phyloP scores from a whole-genome alignment of 2,329 filamentous ascomycete species.

The Huntiella decipiens region DNA sequence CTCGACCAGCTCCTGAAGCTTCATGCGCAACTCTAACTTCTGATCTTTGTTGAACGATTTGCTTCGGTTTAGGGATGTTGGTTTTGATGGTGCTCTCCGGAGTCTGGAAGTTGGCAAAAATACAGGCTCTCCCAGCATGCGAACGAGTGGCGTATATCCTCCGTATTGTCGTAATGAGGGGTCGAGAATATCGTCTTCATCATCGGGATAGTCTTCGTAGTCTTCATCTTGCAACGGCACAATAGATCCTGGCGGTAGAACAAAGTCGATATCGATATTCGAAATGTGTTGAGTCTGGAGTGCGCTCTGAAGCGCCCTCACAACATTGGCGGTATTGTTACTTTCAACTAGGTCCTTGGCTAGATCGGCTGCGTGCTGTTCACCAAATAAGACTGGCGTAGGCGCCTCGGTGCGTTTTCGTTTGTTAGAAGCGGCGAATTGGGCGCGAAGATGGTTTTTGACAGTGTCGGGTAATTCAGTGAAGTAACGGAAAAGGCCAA shows the following conservation, averaged over 20 bases:
- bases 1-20: slow-evolving; percentile 76
- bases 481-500: slow-evolving; percentile 89
- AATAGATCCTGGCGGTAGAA: slow-evolving; percentile 63
- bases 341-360: slow-evolving; percentile 69
- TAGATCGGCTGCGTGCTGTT: slow-evolving; percentile 82
- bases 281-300: slow-evolving; percentile 65
- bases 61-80: slow-evolving; percentile 59
- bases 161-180: slow-evolving; percentile 53
- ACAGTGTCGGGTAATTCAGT: slow-evolving; percentile 61
- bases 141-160: slow-evolving; percentile 56
- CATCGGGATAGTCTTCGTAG: slow-evolving; percentile 37
- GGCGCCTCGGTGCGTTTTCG: slow-evolving; percentile 39
- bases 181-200: slow-evolving; percentile 48
- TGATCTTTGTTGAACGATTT: slow-evolving; percentile 64
- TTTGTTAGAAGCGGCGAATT: slow-evolving; percentile 27
- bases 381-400: slow-evolving; percentile 56
- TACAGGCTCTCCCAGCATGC: slow-evolving; percentile 61
- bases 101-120: slow-evolving; percentile 76
- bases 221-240: slow-evolving; percentile 42
- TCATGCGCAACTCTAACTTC: slow-evolving; percentile 67
- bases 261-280: slow-evolving; percentile 73
- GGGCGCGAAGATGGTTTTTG: slow-evolving; percentile 48
- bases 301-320: slow-evolving; percentile 54
- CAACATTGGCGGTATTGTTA: slow-evolving; percentile 55
- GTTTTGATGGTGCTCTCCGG: slow-evolving; percentile 70